Evolutionary conservation across 2,329 filamentous ascomycete species (phyloP).

Genomic region (Tolypocladium tundrense): DNA sequence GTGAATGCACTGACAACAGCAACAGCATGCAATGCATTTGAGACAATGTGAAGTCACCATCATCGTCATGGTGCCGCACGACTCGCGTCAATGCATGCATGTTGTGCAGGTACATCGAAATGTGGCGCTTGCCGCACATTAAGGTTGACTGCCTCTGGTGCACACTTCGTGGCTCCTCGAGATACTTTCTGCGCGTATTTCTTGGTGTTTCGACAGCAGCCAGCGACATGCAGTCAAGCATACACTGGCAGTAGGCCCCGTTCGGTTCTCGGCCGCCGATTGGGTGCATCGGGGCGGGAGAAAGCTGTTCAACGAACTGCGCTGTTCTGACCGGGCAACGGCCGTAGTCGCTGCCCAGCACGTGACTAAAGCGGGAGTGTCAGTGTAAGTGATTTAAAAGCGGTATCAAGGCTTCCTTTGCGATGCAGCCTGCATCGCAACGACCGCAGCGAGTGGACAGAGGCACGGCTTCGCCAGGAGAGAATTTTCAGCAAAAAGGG

Average conservation of each 20-base stretch:
- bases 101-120: not conserved
- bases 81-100: not conserved
- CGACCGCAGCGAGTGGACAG: not conserved
- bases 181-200: not conserved
- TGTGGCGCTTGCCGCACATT: not conserved
- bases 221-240: not conserved
- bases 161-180: not conserved
- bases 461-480: not conserved
- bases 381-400: not conserved
- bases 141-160: not conserved
- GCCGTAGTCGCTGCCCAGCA: not conserved
- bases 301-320: not conserved
- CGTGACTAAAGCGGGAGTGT: not conserved
- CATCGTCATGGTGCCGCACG: not conserved
- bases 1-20: not conserved
- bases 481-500: not conserved
- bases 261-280: not conserved
- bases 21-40: not conserved
- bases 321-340: not conserved
- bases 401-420: not conserved
- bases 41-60: not conserved
- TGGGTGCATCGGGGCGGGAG: not conserved
- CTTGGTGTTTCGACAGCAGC: not conserved
- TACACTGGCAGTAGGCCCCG: not conserved
- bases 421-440: not conserved